A percentile compares a stretch with the other conserved stretches of the same genome.
phyloP scores from a whole-genome alignment of 1,284 basidiomycete genomes.

The Gymnopus androsaceus region DNA sequence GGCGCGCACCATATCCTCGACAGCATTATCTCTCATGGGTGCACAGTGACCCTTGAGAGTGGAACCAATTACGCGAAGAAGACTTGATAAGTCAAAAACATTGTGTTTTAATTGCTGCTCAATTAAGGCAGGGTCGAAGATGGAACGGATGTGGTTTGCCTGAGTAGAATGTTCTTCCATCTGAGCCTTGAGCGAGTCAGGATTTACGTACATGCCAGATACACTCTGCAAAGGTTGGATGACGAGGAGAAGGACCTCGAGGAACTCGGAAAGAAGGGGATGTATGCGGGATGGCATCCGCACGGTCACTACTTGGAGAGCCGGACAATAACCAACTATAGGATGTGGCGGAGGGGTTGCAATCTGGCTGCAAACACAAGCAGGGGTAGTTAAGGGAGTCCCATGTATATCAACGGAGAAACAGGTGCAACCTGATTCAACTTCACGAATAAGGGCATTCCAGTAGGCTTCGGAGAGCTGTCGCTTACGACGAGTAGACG shows the following conservation, averaged over 20 bases:
- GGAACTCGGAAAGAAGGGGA: conserved; percentile 74
- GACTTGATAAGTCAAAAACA: conserved; percentile 79
- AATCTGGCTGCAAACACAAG: conserved; percentile 58
- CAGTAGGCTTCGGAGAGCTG: conserved; percentile 83
- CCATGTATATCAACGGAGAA: conserved; percentile 68
- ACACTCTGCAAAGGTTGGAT: conserved; percentile 68
- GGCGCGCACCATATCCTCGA: conserved; percentile 81
- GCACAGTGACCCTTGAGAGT: conserved; percentile 91
- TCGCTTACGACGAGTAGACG: conserved; percentile 71
- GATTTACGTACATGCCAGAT: conserved; percentile 55
- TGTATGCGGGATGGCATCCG: conserved; percentile 78
- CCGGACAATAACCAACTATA: conserved; percentile 45
- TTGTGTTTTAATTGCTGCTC: conserved; percentile 78
- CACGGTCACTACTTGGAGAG: conserved; percentile 51
- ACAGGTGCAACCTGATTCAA: conserved; percentile 84
- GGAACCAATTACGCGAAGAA: conserved; percentile 79
- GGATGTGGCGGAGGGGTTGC: conserved; percentile 42
- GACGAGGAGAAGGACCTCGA: conserved; percentile 82
- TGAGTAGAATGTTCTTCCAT: conserved; percentile 61
- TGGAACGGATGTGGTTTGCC: conserved; percentile 57
- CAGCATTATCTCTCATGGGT: conserved; percentile 84
- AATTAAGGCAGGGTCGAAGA: conserved; percentile 75
- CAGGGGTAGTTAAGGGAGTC: conserved; percentile 46
- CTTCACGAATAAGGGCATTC: conserved; percentile 78
- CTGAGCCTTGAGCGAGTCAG: conserved; percentile 50